These are phyloP conservation scores for Beauveria sp. DNA, from an alignment of 2,329 filamentous ascomycete species.

Conservation along the genomic window DNA sequence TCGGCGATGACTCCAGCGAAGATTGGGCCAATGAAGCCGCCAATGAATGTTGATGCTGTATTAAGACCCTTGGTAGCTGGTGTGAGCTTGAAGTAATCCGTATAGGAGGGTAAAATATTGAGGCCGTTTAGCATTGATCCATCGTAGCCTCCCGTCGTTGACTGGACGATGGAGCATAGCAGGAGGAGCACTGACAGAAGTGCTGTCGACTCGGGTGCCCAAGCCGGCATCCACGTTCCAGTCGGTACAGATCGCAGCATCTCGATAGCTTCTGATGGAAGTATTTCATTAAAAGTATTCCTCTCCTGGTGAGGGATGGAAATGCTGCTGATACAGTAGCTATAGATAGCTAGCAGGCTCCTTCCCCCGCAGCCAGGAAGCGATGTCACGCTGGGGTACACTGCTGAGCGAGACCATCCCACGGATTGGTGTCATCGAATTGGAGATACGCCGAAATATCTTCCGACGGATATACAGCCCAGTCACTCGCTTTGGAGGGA, in stretches of 20 bases:
- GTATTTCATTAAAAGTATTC: background rate
- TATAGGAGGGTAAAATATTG: constrained; percentile 49
- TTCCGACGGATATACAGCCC: constrained; percentile 2
- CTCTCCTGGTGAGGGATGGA: background rate
- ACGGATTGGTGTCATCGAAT: background rate
- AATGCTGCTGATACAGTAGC: background rate
- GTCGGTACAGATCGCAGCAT: constrained; percentile 19
- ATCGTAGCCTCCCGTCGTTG: constrained; percentile 31
- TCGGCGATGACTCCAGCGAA: constrained; percentile 34
- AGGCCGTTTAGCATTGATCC: constrained; percentile 49
- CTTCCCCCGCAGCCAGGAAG: background rate
- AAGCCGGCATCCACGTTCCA: constrained; percentile 39
- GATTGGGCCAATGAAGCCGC: constrained; percentile 36
- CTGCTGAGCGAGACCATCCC: background rate
- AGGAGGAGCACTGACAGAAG: constrained; percentile 32
- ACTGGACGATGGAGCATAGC: constrained; percentile 37
- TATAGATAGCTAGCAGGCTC: background rate
- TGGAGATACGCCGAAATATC: background rate
- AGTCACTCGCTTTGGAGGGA: background rate
- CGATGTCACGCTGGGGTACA: background rate
- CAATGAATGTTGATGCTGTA: constrained; percentile 48
- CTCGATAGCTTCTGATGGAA: background rate
- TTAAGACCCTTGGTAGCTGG: constrained; percentile 45
- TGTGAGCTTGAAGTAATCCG: constrained; percentile 48
- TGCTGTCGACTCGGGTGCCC: constrained; percentile 35